Evolutionary conservation across 306 rosid genomes (phyloP).

Genomic region (Fragaria iinumae): DNA sequence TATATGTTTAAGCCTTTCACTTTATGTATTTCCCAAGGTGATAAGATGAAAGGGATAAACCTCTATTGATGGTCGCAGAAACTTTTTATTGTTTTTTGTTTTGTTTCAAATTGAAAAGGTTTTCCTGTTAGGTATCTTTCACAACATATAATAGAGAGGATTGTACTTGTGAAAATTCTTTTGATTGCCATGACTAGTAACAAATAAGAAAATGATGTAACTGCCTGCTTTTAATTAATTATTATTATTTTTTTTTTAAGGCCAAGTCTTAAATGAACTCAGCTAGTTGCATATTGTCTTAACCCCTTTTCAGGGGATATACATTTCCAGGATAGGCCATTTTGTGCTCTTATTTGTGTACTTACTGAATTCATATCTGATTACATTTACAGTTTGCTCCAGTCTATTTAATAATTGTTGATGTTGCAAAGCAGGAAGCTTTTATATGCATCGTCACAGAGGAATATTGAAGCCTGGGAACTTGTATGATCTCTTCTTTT

Average conservation of each 20-base stretch:
- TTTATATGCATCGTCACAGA: conserved; percentile 32
- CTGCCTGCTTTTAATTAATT: not conserved
- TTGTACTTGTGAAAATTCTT: not conserved
- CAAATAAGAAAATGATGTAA: not conserved
- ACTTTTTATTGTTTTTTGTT: not conserved
- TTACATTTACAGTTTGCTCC: not conserved
- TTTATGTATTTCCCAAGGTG: not conserved
- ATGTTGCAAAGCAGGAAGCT: conserved; percentile 50
- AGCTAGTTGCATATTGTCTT: conserved; percentile 15
- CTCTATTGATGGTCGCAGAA: not conserved
- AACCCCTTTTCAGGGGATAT: conserved; percentile 18
- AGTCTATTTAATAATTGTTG: not conserved
- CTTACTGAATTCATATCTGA: not conserved
- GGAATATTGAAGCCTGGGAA: conserved; percentile 78
- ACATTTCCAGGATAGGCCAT: not conserved
- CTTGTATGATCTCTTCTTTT: conserved; percentile 57
- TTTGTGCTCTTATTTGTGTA: conserved; percentile 13
- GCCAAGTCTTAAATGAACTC: conserved; percentile 4
- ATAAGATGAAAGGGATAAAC: not conserved
- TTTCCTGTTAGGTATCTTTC: not conserved
- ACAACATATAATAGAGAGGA: not conserved
- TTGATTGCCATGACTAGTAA: not conserved
- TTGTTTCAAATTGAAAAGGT: not conserved
- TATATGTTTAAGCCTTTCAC: not conserved
- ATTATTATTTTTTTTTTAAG: too few relatives aligned